A percentile compares a stretch with the other conserved stretches of the same genome.
Evolutionary conservation across 2,329 filamentous ascomycete genomes (phyloP).

Genomic region (Ophiosphaerella narmari): DNA sequence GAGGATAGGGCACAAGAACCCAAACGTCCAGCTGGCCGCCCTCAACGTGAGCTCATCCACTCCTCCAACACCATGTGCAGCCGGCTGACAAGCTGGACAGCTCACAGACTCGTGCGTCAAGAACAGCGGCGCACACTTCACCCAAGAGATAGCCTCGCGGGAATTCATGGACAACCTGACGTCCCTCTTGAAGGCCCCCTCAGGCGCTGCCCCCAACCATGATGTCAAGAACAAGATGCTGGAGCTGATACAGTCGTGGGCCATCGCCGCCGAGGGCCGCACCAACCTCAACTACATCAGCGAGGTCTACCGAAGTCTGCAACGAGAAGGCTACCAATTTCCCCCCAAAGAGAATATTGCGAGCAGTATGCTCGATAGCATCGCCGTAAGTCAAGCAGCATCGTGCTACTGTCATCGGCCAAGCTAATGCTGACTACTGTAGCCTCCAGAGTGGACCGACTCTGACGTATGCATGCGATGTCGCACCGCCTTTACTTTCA

Average conservation of each 20-base stretch:
- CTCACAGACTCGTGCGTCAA: slow-evolving; percentile 98
- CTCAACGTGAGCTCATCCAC: slow-evolving; percentile 67
- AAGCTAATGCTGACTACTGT: neutral
- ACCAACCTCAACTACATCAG: slow-evolving; percentile 83
- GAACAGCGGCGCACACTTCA: slow-evolving; percentile 94
- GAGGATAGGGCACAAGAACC: slow-evolving; percentile 95
- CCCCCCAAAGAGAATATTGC: slow-evolving; percentile 84
- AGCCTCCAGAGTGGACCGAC: slow-evolving; percentile 97
- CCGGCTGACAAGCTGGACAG: slow-evolving; percentile 49
- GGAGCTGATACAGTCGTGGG: slow-evolving; percentile 92
- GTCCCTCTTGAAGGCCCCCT: slow-evolving; percentile 83
- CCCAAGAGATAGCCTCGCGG: slow-evolving; percentile 90
- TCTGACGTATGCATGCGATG: slow-evolving; percentile 99
- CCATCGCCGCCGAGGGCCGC: slow-evolving; percentile 82
- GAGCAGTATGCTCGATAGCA: slow-evolving; percentile 98
- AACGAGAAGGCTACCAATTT: slow-evolving; percentile 85
- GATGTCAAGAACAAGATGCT: slow-evolving; percentile 90
- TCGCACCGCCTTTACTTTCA: slow-evolving; percentile 92
- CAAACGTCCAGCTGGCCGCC: slow-evolving; percentile 94
- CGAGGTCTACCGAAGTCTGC: slow-evolving; percentile 81
- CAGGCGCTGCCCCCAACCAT: slow-evolving; percentile 73
- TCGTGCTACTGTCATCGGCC: too few species aligned
- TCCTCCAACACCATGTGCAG: neutral
- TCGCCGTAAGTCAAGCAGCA: slow-evolving; percentile 67
- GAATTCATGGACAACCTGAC: slow-evolving; percentile 98